Base-by-base conservation (phyloP, 148 eudicot species). In the Rhododendron mucronatum region DNA sequence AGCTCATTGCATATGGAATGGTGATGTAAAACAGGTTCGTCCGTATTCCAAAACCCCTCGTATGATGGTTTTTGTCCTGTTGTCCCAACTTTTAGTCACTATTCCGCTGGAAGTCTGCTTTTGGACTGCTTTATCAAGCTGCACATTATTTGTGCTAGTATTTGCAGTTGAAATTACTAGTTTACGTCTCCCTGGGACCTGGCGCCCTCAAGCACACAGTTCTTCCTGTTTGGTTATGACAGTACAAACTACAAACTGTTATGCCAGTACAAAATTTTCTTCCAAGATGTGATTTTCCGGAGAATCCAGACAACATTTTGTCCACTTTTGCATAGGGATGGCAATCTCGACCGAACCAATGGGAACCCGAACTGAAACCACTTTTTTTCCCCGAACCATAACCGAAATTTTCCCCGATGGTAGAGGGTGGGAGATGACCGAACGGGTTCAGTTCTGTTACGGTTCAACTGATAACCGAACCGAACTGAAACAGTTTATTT, bases 21-120 rank as follows among this genome's bases (percentile, higher is more conserved):
- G 98, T 35, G 99, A 97, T 20, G 93, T 97, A 71, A 95, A 95
- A 88, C 93, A 92, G 90, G 98, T 97, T 85, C 57, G 95, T 89
- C 84, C 84, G 47, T 37, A 5, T 75, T 75, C 79, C 45, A 37
- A 39, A 37, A 7, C 78, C 21, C n/a, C 44, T 30, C 1, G 33
- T 65, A 65, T 74, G 20, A 74, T 74, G 44, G 4, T 74, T 74
- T 33, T 71, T 71, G 74, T 67, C 23, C 13, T 33, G 18, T 18
- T 45, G 57, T 78, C 44, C 33, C 1, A 21, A 3, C 23, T 9
- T 78, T 78, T 44, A 18, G 50, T 5, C 11, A 78, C 81, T 23
- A 12, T 45, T 78, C 13, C 5, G 61, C 5, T 10, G 28, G 4
- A 26, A n/a, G 11, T 45, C 28, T 26, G 39, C 44, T 74, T 74